Conservation (phyloP, 2,329 filamentous ascomycete species). For the Ceratocystis cacaofunesta region DNA sequence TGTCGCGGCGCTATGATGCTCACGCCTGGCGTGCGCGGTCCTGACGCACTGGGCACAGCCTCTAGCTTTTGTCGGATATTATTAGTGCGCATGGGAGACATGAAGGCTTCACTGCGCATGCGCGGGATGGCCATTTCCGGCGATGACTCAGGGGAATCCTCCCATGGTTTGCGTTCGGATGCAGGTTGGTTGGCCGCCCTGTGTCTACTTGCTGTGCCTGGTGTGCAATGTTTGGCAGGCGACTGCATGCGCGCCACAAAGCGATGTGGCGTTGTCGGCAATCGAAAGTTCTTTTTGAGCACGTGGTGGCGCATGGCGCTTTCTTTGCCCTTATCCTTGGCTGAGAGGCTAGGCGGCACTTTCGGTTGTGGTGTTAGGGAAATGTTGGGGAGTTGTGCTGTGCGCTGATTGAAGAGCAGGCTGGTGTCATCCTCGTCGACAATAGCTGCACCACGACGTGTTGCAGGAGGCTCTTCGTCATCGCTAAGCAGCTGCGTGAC, state of each 20-base stretch:
- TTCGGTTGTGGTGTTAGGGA: conserved; percentile 46
- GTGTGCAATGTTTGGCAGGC: conserved; percentile 5
- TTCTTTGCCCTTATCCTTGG: conserved; percentile 28
- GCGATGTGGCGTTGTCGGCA: conserved; percentile 75
- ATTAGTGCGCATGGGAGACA: conserved; percentile 44
- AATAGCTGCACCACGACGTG: background rate
- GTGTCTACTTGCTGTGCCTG: background rate
- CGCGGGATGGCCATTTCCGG: conserved; percentile 70
- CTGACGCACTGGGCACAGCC: conserved; percentile 26
- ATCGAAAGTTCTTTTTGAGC: conserved; percentile 88
- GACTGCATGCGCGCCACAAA: conserved; percentile 28
- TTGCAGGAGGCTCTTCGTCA: conserved; percentile 24
- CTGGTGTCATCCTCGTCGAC: conserved; percentile 33
- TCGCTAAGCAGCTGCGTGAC: conserved; percentile 25
- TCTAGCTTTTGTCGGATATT: conserved; percentile 29
- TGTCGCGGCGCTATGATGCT: conserved; percentile 62
- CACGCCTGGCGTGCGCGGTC: conserved; percentile 61
- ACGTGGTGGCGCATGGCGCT: conserved; percentile 80
- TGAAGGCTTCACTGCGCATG: conserved; percentile 72
- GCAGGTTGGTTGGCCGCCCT: background rate
- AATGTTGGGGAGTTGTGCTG: conserved; percentile 39
- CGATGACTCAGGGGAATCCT: conserved; percentile 48
- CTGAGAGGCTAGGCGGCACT: conserved; percentile 29
- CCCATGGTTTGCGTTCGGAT: conserved; percentile 9
- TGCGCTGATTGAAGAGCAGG: conserved; percentile 36